phyloP scores from a whole-genome alignment of 306 rosid genomes.

The Aeschynomene evenia region DNA sequence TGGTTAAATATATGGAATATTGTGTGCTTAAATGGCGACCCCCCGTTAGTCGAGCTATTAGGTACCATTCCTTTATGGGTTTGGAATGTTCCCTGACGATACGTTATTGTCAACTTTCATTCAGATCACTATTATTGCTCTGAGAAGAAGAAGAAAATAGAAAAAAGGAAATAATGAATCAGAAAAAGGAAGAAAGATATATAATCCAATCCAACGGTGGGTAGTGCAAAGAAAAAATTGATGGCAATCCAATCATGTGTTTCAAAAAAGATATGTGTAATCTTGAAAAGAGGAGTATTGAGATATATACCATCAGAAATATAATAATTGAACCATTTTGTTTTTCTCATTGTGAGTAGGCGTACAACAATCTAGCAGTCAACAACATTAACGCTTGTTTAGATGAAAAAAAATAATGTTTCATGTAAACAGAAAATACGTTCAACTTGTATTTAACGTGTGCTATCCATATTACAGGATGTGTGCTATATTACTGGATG shows the following conservation, averaged over 20 bases:
- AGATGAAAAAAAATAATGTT: too few relatives aligned
- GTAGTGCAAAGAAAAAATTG: slow-evolving; percentile 14
- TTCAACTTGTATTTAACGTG: too few relatives aligned
- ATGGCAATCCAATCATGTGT: slow-evolving; percentile 21
- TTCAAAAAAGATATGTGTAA: slow-evolving; percentile 29
- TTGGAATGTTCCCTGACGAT: slow-evolving; percentile 28
- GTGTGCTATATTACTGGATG: too few relatives aligned
- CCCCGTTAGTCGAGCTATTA: background rate
- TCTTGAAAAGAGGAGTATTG: slow-evolving; percentile 19
- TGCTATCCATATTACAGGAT: too few relatives aligned
- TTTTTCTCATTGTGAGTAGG: too few relatives aligned
- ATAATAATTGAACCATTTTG: too few relatives aligned
- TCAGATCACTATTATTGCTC: slow-evolving; percentile 23
- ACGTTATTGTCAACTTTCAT: slow-evolving; percentile 12
- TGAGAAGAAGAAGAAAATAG: background rate
- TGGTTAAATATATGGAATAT: slow-evolving; percentile 22
- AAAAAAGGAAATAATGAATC: background rate
- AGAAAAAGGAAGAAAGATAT: background rate
- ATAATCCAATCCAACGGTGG: background rate
- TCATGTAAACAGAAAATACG: too few relatives aligned
- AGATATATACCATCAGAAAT: too few relatives aligned
- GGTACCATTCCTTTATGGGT: slow-evolving; percentile 37
- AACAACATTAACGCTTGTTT: too few relatives aligned
- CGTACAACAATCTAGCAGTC: too few relatives aligned
- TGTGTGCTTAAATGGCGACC: slow-evolving; percentile 12